Evolutionary conservation across 2,329 filamentous ascomycete species (phyloP), one percentile per base, ranked within the genome.

Genomic region (Neoascochyta sp.): DNA sequence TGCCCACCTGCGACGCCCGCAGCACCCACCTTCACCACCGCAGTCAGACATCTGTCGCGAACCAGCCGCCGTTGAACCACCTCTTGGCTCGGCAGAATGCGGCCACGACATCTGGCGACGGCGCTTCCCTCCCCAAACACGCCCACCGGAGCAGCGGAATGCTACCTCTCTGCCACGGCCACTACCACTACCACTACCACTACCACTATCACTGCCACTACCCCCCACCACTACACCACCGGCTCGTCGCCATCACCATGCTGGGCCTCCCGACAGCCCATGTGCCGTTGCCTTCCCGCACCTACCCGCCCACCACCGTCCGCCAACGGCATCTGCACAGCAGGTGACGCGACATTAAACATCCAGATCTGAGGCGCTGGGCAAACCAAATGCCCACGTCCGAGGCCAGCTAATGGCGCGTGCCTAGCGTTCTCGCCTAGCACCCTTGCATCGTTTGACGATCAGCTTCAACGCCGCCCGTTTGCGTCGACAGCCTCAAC

Each of bases 291-390:
- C n/a, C n/a, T n/a, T n/a, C n/a, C n/a, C n/a, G n/a, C n/a, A n/a
- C n/a, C n/a, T n/a, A n/a, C n/a, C n/a, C n/a, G n/a, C n/a, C n/a
- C n/a, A n/a, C n/a, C n/a, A n/a, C n/a, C n/a, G n/a, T n/a, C n/a
- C n/a, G n/a, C n/a, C n/a, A n/a, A n/a, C n/a, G 22, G 24, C 23
- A 21, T 16, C 18, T 5, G 24, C 18, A 27, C 5, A 52, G 50
- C 22, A 52, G 28, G 42, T 52, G 23, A 45, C 39, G 44, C 50
- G 44, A 53, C 34, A 26, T 23, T 15, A 27, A 27, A 16, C 16
- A 41, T 42, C 31, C 47, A 52, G 39, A 23, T n/a, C n/a, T n/a
- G n/a, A n/a, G n/a, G n/a, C n/a, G n/a, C n/a, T n/a, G n/a, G n/a
- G n/a, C n/a, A n/a, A n/a, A n/a, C n/a, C n/a, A n/a, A n/a, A n/a